These are phyloP conservation scores for Moricandia moricandioides DNA, from an alignment of 345 rosid genomes.

Conservation along the genomic window DNA sequence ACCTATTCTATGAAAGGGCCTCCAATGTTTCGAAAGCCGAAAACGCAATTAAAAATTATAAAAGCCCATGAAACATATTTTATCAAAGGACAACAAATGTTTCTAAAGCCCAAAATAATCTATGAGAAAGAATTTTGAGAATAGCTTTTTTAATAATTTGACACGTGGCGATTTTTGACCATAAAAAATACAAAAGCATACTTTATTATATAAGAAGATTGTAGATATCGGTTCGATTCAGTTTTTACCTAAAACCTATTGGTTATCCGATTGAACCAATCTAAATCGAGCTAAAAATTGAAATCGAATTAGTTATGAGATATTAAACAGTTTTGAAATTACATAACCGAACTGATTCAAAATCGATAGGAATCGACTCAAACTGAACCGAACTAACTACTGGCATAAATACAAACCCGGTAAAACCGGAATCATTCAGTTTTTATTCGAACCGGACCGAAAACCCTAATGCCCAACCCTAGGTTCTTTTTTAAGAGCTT, in stretches of 20 bases:
- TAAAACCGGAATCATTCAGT: neutral
- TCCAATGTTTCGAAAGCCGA: too few species aligned
- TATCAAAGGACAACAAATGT: too few species aligned
- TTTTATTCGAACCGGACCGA: neutral
- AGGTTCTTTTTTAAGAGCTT: conserved; percentile 9
- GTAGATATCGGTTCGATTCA: neutral
- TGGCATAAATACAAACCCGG: neutral
- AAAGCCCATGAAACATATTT: too few species aligned
- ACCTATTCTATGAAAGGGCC: too few species aligned
- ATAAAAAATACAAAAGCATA: too few species aligned
- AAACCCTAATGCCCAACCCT: neutral
- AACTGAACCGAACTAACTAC: neutral
- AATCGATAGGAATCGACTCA: neutral
- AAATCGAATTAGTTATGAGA: neutral
- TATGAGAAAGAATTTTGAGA: too few species aligned
- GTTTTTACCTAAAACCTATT: neutral
- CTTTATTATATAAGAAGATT: too few species aligned
- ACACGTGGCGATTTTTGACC: too few species aligned
- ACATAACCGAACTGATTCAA: neutral
- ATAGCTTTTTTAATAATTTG: too few species aligned
- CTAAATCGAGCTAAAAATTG: neutral
- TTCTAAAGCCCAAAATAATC: too few species aligned
- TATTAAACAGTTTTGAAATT: neutral
- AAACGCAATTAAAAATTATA: too few species aligned
- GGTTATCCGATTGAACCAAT: neutral